These are phyloP conservation scores for Solanum lignicaule DNA, from an alignment of 257 asterid species.

Conservation along the genomic window DNA sequence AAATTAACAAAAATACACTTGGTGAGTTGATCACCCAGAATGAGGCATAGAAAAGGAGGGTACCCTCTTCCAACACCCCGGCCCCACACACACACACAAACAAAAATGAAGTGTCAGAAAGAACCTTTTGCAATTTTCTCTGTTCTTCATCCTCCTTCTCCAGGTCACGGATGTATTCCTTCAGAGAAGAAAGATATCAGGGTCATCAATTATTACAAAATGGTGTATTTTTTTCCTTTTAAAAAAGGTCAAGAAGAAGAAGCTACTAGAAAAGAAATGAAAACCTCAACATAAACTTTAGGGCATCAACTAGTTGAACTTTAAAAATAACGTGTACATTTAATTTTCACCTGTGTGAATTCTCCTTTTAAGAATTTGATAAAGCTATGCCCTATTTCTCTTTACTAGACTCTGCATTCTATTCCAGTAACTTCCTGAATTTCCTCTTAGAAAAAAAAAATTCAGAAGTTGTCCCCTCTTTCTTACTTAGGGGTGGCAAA, in stretches of 20 bases:
- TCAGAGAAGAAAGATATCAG: slow-evolving; percentile 12
- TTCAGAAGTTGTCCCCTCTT: neutral
- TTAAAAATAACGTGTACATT: neutral
- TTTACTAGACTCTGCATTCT: neutral
- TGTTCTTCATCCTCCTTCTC: slow-evolving; percentile 95
- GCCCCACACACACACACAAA: neutral
- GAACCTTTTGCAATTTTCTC: slow-evolving; percentile 78
- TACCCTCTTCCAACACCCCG: neutral
- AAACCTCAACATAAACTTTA: neutral
- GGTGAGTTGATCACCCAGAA: neutral
- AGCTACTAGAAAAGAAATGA: neutral
- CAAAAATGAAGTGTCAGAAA: neutral
- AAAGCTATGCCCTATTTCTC: neutral
- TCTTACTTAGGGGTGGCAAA: neutral
- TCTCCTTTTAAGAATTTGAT: neutral
- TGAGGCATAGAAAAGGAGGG: neutral
- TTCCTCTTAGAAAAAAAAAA: neutral
- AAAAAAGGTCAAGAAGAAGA: neutral
- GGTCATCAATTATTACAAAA: neutral
- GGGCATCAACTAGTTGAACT: neutral
- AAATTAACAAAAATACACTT: neutral
- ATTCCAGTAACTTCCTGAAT: neutral
- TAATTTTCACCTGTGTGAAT: neutral
- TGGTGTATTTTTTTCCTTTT: neutral
- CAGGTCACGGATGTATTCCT: slow-evolving; percentile 92